Base-by-base conservation (phyloP, 106 monocot genomes). In the Platanthera zijinensis region DNA sequence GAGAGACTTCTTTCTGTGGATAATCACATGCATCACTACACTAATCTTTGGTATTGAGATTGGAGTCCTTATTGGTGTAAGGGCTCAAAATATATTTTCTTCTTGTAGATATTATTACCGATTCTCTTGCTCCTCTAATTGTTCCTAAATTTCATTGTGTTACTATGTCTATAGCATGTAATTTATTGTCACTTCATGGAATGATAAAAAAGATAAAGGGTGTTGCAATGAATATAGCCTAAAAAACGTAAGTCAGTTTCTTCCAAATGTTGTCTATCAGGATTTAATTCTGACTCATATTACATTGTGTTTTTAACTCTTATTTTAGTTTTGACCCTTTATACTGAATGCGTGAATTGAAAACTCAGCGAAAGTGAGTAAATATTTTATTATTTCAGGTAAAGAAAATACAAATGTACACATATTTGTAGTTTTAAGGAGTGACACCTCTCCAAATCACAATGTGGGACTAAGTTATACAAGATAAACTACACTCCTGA, bases 41-140 rank as follows among this genome's bases (percentile, higher is more conserved):
- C 82, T 99, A 72, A 68, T 90, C 22, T 85, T 94, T 79, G 99
- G 99, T 50, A 99, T 99, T 73, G 99, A 99, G 80, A 84, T 99
- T 73, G 99, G 99, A 78, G 99, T 99, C 62, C 90, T 99, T 82
- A 81, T 99, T 78, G 99, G 99, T 86, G 99, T 99, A 92, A 83
- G 74, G 17, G 5, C 80, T 78, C 72, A 76, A 74, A 48, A 14
- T 49, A 17, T 68, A 32, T 49, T 25, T 28, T 10, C 8, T 69
- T 51, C 1, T 21, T 14, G 11, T 25, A 14, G 2, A 46, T 63
- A 17, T 67, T 70, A 12, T 62, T 72, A 2, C 18, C 48, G 12
- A n/a, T 61, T 51, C 66, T 80, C n/a, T n/a, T 7, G 6, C 39
- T 8, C 1, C 12, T 66, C 5, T 67, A 21, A 14, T 47, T 66